phyloP scores from a whole-genome alignment of 164 flowering plant genomes.

The Cinnamomum micranthum region DNA sequence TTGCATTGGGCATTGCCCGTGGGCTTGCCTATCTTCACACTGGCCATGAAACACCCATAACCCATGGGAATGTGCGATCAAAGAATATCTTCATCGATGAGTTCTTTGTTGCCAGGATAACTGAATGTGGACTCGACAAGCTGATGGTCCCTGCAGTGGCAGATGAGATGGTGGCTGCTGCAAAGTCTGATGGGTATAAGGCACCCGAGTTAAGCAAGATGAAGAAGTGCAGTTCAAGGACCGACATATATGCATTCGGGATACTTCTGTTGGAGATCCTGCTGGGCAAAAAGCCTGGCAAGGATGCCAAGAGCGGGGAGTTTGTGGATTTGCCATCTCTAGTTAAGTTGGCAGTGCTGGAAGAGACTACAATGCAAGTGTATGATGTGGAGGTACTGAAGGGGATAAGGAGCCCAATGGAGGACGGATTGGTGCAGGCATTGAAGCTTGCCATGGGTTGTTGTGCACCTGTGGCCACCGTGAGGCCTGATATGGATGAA shows the following conservation, averaged over 20 bases:
- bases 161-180: constrained; percentile 74
- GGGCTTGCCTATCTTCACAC: constrained; percentile 90
- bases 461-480: constrained; percentile 91
- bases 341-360: constrained; percentile 90
- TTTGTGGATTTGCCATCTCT: constrained; percentile 77
- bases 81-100: constrained; percentile 87
- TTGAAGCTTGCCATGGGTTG: constrained; percentile 99
- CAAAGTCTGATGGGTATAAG: constrained; percentile 86
- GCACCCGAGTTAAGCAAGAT: constrained; percentile 95
- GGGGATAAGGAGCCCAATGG: constrained; percentile 93
- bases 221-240: constrained; percentile 88
- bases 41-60: constrained; percentile 67
- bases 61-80: constrained; percentile 85
- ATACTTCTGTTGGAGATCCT: constrained; percentile 80
- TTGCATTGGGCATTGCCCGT: constrained; percentile 76
- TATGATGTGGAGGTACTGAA: constrained; percentile 82
- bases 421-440: constrained; percentile 96
- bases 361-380: constrained; percentile 93
- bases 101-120: constrained; percentile 72
- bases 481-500: constrained; percentile 87
- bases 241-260: constrained; percentile 93
- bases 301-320: constrained; percentile 49
- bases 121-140: constrained; percentile 91
- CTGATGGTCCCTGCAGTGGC: constrained; percentile 77
- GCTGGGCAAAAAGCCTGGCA: constrained; percentile 87